These are phyloP conservation scores for Trypanosoma avium DNA, from an alignment of 208 protist species.

Conservation along the genomic window DNA sequence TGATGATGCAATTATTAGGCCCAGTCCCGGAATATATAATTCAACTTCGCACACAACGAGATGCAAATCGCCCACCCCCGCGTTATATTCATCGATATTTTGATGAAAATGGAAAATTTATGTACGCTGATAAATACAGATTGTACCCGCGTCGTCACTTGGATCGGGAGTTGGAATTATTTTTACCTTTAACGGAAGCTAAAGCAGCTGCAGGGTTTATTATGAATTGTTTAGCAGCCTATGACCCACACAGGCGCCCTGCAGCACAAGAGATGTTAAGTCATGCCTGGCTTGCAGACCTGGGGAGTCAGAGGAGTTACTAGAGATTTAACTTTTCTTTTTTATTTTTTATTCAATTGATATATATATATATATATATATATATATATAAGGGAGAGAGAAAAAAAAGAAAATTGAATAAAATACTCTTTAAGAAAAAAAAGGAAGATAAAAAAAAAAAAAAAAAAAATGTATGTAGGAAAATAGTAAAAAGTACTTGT, in stretches of 20 bases:
- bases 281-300: slow-evolving; percentile 54
- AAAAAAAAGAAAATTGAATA: slow-evolving; percentile 16
- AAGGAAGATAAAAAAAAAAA: slow-evolving; percentile 4
- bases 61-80: slow-evolving; percentile 28
- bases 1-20: slow-evolving; percentile 86
- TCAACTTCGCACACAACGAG: slow-evolving; percentile 21
- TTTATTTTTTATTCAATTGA: neutral
- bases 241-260: slow-evolving; percentile 61
- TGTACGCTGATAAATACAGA: slow-evolving; percentile 52
- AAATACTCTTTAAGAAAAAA: too few relatives aligned
- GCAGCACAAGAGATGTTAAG: slow-evolving; percentile 50
- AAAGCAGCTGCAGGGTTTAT: slow-evolving; percentile 59
- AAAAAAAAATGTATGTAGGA: too few relatives aligned
- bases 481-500: too few relatives aligned
- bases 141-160: slow-evolving; percentile 44
- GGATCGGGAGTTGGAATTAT: slow-evolving; percentile 51
- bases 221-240: slow-evolving; percentile 52
- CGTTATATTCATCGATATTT: slow-evolving; percentile 68
- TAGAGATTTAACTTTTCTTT: neutral
- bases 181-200: slow-evolving; percentile 36
- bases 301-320: slow-evolving; percentile 17
- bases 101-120: slow-evolving; percentile 53
- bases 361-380: slow-evolving; percentile 7
- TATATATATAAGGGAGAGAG: neutral
- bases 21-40: slow-evolving; percentile 59